Evolutionary conservation across 2,329 filamentous ascomycete genomes (phyloP), one percentile per base, ranked within the genome.

Genomic region (Orbilia javanica): DNA sequence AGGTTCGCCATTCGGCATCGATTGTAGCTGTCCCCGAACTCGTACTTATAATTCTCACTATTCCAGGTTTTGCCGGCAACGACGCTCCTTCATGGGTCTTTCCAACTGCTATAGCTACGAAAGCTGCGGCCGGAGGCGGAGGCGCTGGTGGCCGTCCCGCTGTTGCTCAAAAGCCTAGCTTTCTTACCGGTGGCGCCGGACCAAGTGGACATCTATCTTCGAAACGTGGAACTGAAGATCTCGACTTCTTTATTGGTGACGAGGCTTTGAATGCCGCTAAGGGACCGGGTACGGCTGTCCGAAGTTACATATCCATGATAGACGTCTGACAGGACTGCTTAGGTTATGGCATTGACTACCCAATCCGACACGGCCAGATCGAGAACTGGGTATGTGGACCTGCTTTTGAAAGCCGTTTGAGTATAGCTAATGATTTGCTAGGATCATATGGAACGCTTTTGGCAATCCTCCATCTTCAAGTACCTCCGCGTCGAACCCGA

Each of bases 401-500:
- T 13, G 27, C 15, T 13, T n/a, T 15, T 34, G 13, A 34, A 36
- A 44, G n/a, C 15, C 15, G 22, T 71, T 74, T 42, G 60, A 13
- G 79, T 79, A 67, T 81, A 81, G 74, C 80, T 36, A 52, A 60
- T 27, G n/a, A 13, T 0, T 11, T 25, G 1, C 8, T 81, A 96
- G 93, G 96, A 99, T 86, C 93, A 97, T 83, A 99, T 99, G 96
- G 96, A 99, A 85, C 91, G 96, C 80, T 99, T 98, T 87, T 99
- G 96, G 96, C 98, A 96, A 81, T 98, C 98, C 87, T 99, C 96
- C 80, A 99, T 99, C 86, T 99, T 99, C 90, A 99, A 99, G 85
- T 99, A 99, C 84, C 89, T 99, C 66, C 90, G 96, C 82, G 96
- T 99, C 81, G 96, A 99, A 86, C 96, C 96, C 31, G 96, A 99